Conservation (phyloP, 1,284 basidiomycete species). For the Bjerkandera adusta region DNA sequence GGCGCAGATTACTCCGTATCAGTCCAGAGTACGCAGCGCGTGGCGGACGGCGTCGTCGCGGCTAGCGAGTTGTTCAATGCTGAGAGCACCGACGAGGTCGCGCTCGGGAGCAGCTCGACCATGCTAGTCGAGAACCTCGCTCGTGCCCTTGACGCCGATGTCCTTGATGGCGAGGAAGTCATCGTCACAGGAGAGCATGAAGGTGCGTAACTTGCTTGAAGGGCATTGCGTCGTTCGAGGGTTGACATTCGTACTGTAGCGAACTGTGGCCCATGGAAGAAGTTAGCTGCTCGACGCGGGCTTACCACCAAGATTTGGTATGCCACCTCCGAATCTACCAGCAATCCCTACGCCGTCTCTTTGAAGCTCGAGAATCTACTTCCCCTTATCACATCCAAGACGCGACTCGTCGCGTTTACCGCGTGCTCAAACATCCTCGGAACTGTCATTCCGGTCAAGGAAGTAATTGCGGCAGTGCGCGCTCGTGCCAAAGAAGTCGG, state of each 20-base stretch:
- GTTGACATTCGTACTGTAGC: slow-evolving; percentile 39
- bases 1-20: slow-evolving; percentile 67
- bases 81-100: slow-evolving; percentile 55
- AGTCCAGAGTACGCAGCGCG: slow-evolving; percentile 47
- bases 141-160: slow-evolving; percentile 51
- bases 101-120: slow-evolving; percentile 68
- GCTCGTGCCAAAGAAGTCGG: slow-evolving; percentile 49
- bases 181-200: slow-evolving; percentile 78
- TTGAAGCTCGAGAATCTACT: slow-evolving; percentile 59
- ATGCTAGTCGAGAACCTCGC: slow-evolving; percentile 64
- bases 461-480: slow-evolving; percentile 50
- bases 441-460: slow-evolving; percentile 59
- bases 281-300: slow-evolving; percentile 59
- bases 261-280: slow-evolving; percentile 78
- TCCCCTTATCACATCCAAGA: slow-evolving; percentile 59
- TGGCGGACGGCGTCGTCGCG: slow-evolving; percentile 48
- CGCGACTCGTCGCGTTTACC: slow-evolving; percentile 72
- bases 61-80: slow-evolving; percentile 67
- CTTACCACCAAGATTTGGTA: slow-evolving; percentile 60
- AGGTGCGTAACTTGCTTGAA: slow-evolving; percentile 37
- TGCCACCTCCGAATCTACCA: slow-evolving; percentile 38
- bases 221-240: neutral
- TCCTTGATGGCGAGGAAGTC: slow-evolving; percentile 64
- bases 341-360: slow-evolving; percentile 65
- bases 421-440: slow-evolving; percentile 80